Conservation (phyloP, 106 monocot genomes). For the Alisma plantagoaquatica region DNA sequence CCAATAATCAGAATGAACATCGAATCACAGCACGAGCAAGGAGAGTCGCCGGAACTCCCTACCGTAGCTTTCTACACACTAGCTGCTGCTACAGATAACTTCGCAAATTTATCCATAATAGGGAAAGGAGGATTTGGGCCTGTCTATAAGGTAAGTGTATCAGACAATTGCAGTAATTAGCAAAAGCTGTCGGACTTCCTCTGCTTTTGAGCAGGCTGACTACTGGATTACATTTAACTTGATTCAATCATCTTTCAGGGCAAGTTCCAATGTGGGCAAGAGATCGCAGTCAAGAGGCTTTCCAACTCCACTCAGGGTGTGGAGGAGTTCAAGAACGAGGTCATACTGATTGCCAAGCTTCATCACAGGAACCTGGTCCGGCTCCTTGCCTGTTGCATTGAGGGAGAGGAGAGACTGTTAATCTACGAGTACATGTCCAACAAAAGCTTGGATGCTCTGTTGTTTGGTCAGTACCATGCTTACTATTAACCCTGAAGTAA, state of each 20-base stretch:
- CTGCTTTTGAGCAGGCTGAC: neutral
- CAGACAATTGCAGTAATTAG: neutral
- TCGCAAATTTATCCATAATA: neutral
- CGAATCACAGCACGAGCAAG: neutral
- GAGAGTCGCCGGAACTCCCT: neutral
- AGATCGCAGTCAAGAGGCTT: neutral
- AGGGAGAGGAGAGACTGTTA: neutral
- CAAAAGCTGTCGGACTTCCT: too few species aligned
- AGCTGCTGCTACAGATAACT: neutral
- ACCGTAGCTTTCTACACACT: neutral
- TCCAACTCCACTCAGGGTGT: neutral
- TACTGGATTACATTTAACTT: neutral
- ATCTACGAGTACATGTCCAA: constrained; percentile 6
- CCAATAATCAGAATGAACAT: neutral
- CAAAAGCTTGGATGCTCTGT: neutral
- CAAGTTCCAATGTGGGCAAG: neutral
- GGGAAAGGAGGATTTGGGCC: constrained; percentile 6
- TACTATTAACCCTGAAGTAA: neutral
- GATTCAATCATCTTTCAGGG: neutral
- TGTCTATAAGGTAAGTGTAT: neutral
- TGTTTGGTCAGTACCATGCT: neutral
- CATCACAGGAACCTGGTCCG: constrained; percentile 3
- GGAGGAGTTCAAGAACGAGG: constrained; percentile 1
- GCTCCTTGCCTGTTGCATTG: constrained; percentile 1
- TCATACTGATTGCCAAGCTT: neutral